Evolutionary conservation across 2,329 filamentous ascomycete genomes (phyloP), one percentile per base, ranked within the genome.

Genomic region (Metarhizium robertsii): DNA sequence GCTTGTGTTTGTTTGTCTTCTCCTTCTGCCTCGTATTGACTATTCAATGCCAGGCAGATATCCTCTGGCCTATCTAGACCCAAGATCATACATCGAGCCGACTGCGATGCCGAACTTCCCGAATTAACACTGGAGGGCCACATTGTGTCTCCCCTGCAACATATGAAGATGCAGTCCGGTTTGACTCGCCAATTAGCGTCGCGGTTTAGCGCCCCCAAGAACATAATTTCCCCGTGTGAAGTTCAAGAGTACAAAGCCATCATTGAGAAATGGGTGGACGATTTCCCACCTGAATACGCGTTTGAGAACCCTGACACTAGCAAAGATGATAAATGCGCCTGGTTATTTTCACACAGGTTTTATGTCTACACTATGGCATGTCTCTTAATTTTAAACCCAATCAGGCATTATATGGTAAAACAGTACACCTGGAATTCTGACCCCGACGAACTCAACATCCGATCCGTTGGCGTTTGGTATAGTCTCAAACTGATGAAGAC

Each of bases 391-490:
- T 64, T 79, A 1, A 70, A 76, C 52, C 74, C 75, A 6, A 67
- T 79, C 50, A 74, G 78, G 49, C 64, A 70, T 1, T 77, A 71
- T 59, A 73, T 80, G 59, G 73, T 73, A 1, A 71, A 71, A 38
- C 57, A 63, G 6, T 62, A 65, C 58, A 58, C 64, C 53, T 53
- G 64, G 57, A 47, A 65, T 49, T 54, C 68, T 0, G 57, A 66
- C 0, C 54, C 60, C 0, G 65, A 67, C 6, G 70, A 76, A 25
- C 61, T 69, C 13, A 61, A 66, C 2, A 66, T 75, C 29, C 69
- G 72, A 11, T 61, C 58, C 3, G 70, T 65, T 29, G 76, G 75
- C 1, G 62, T 79, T 4, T 66, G 74, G 8, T 71, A 74, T 47
- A 69, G 73, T 1, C 60, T 79, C 2, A 72, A 69, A 13, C 61